Evolutionary conservation across 768 basidiomycete species (phyloP).

Genomic region (Pulveroboletus sp.): DNA sequence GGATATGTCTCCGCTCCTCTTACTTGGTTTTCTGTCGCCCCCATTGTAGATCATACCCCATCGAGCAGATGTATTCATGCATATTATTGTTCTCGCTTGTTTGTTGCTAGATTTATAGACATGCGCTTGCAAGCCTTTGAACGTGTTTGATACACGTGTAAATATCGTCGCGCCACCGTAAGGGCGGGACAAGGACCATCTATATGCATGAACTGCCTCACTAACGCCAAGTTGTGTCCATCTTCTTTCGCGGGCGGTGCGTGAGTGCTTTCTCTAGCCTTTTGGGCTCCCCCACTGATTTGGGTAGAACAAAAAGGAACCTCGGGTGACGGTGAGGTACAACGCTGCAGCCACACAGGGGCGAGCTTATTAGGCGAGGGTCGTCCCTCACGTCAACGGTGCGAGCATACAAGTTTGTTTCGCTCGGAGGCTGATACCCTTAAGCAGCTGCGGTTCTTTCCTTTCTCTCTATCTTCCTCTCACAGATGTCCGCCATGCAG

Average conservation of each 20-base stretch:
- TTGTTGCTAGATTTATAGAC: neutral
- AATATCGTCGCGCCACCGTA: neutral
- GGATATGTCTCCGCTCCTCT: neutral
- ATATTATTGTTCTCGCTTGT: neutral
- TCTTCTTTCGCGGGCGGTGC: neutral
- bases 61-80: neutral
- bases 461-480: neutral
- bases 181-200: no score
- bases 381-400: neutral
- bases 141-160: neutral
- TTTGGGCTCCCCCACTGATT: neutral
- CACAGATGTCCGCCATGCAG: slow-evolving; percentile 8
- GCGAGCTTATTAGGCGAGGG: neutral
- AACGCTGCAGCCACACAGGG: neutral
- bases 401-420: neutral
- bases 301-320: neutral
- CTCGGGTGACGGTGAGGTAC: no score
- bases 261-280: neutral
- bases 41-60: neutral
- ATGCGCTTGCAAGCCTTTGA: no score
- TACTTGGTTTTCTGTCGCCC: neutral
- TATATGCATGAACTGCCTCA: no score
- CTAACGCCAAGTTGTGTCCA: neutral
- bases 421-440: neutral
- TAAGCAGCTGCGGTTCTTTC: neutral